Evolutionary conservation across 2,329 filamentous ascomycete species (phyloP).

Genomic region (Colletotrichum tropicale): DNA sequence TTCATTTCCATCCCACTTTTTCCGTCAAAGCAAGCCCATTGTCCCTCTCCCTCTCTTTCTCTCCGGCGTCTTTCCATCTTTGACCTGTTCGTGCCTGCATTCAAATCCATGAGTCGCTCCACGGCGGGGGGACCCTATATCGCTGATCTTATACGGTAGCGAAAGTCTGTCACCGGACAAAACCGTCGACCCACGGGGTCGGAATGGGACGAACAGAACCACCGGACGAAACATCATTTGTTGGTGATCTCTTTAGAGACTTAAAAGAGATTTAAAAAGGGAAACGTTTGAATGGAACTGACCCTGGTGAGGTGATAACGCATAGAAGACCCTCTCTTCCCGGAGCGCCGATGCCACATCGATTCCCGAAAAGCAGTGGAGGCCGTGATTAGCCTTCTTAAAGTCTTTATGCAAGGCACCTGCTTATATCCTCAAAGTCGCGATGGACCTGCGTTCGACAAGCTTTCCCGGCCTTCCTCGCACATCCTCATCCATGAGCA

Average conservation of each 20-base stretch:
- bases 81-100: not conserved
- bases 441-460: not conserved
- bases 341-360: not conserved
- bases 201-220: not conserved
- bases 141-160: not conserved
- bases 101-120: not conserved
- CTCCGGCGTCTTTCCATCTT: not conserved
- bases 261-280: not conserved
- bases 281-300: not conserved
- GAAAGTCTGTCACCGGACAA: not conserved
- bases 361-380: not conserved
- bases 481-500: not conserved
- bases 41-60: not conserved
- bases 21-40: not conserved
- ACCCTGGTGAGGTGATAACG: not conserved
- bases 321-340: not conserved
- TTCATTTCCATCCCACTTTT: constrained; percentile 9
- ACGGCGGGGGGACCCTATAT: not conserved
- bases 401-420: not conserved
- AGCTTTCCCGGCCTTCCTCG: not conserved
- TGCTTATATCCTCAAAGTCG: not conserved
- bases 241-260: not conserved
- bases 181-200: not conserved
- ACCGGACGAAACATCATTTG: not conserved
- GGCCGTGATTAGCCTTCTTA: not conserved